Evolutionary conservation across 2,329 filamentous ascomycete species (phyloP), one percentile per base, ranked within the genome.

Genomic region (Neurospora crassa): DNA sequence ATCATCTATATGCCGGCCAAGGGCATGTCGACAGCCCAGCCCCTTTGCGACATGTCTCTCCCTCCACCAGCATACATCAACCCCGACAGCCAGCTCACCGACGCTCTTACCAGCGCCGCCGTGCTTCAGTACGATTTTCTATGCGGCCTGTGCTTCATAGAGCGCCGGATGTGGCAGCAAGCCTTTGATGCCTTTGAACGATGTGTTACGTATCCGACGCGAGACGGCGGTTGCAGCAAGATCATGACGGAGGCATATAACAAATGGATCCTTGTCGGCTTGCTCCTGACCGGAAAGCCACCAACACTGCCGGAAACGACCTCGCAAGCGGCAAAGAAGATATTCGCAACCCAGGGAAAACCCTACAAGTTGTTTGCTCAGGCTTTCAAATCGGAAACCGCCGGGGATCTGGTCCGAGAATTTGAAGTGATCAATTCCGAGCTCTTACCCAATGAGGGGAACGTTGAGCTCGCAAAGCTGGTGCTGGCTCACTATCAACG

Each of bases 211-310:
- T 89, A 90, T 71, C 92, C 94, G 0, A 84, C 85, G 0, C 84
- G 83, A 69, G 90, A 89, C 24, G 83, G 85, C 41, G 85, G 88
- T 43, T 84, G 89, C 14, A 95, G 91, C 79, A 90, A 89, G 78
- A 85, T 96, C 69, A 96, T 96, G 91, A 84, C 92, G 4, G 93
- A 97, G 75, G 92, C 93, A 6, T 95, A 97, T 84, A 96, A 95
- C 82, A 96, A 95, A 80, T 97, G 93, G 92, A 79, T 96, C 10
- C 82, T 99, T 18, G 86, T 94, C 11, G 89, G 89, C 70, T 84
- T 97, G 70, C 83, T 99, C 20, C 84, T 88, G 7, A 83, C 89
- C 70, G 94, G 94, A 74, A 87, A 84, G 76, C 83, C 84, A 5
- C 82, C 83, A 1, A 75, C 80, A 0, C 78, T 88, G 11, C 91